Evolutionary conservation across 129 eudicot genomes (phyloP).

Genomic region (Saposhnikovia divaricata): DNA sequence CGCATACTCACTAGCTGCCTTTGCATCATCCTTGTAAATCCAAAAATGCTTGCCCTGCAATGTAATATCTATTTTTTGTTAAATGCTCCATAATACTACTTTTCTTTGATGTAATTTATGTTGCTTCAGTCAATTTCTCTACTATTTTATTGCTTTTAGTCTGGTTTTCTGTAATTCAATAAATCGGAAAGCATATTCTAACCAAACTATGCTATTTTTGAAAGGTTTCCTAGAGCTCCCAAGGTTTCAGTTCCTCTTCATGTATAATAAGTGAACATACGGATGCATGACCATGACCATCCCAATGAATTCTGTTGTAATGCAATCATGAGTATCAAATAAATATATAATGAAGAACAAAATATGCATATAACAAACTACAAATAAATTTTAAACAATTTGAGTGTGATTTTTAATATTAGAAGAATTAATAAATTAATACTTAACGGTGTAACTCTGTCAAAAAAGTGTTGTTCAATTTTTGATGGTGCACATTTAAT

Average conservation of each 20-base stretch:
- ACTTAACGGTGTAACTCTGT: not conserved
- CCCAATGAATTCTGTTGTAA: not conserved
- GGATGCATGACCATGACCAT: not conserved
- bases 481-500: not conserved
- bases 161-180: not conserved
- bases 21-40: constrained; percentile 45
- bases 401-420: not conserved
- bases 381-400: not conserved
- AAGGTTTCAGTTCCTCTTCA: not conserved
- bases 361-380: not conserved
- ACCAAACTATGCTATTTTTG: not conserved
- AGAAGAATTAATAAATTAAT: not conserved
- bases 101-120: not conserved
- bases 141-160: not conserved
- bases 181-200: not conserved
- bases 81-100: not conserved
- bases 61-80: constrained; percentile 1
- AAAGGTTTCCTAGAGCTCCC: not conserved
- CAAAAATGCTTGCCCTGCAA: constrained; percentile 53
- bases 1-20: constrained; percentile 48
- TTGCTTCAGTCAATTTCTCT: not conserved
- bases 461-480: not conserved
- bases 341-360: not conserved
- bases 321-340: not conserved
- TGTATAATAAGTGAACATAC: not conserved